A percentile compares a stretch with the other conserved stretches of the same genome.
phyloP scores from a whole-genome alignment of 139 green algal genomes.

The Klebsormidium nitens region DNA sequence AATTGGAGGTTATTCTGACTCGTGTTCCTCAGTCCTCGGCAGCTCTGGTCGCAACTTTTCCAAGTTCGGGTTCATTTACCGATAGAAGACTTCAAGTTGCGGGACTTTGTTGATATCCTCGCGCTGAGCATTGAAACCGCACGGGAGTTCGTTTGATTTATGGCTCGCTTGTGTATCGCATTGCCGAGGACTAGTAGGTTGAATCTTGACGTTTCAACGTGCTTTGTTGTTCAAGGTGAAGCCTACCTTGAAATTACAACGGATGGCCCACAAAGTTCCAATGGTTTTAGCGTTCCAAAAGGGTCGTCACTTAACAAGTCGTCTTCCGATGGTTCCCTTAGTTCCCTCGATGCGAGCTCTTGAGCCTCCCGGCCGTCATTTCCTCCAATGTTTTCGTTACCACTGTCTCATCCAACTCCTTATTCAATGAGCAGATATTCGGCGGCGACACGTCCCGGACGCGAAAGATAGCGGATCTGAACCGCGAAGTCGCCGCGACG shows the following conservation, averaged over 20 bases:
- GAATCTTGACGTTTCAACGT: too few relatives aligned
- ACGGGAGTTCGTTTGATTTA: neutral
- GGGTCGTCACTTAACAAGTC: neutral
- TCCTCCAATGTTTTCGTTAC: neutral
- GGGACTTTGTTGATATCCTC: neutral
- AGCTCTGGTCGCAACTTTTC: neutral
- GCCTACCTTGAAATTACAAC: neutral
- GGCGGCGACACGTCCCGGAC: constrained; percentile 42
- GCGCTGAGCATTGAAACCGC: neutral
- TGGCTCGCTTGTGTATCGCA: too few relatives aligned
- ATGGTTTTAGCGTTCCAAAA: neutral
- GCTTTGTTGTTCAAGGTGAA: too few relatives aligned
- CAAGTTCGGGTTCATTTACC: too few relatives aligned
- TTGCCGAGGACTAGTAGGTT: too few relatives aligned
- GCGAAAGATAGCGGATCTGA: constrained; percentile 39
- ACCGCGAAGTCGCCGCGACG: constrained; percentile 49
- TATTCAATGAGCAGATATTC: constrained; percentile 27
- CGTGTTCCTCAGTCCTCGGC: neutral
- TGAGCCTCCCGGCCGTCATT: neutral
- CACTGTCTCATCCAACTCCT: neutral
- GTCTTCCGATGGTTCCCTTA: neutral
- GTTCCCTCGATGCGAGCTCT: neutral
- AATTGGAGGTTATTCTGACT: neutral
- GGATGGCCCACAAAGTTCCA: neutral
- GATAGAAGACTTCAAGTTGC: too few relatives aligned